Conservation (phyloP, 179 eudicot genomes). For the Amaranthus tricolor region DNA sequence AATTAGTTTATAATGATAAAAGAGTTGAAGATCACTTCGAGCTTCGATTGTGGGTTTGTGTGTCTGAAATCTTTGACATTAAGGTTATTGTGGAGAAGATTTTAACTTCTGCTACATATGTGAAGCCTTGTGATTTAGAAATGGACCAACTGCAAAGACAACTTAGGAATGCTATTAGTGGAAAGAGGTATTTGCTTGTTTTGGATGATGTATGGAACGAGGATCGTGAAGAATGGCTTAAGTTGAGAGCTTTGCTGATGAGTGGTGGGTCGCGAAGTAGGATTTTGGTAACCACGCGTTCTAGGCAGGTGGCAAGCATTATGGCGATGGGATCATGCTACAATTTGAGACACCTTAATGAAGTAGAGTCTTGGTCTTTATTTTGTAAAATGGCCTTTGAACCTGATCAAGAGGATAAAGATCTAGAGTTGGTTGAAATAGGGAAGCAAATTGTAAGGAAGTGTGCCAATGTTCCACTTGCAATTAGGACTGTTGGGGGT, state of each 20-base stretch:
- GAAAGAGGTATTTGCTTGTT: conserved; percentile 28
- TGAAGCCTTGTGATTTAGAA: not conserved
- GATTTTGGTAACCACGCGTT: conserved; percentile 35
- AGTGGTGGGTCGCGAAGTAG: conserved; percentile 25
- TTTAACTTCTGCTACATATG: not conserved
- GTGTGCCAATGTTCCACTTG: conserved; percentile 18
- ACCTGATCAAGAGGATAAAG: conserved; percentile 1
- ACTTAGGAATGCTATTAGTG: conserved; percentile 20
- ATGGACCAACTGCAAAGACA: conserved; percentile 27
- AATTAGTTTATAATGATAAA: conserved; percentile 12
- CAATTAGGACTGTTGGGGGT: conserved; percentile 25
- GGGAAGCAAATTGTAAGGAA: conserved; percentile 12
- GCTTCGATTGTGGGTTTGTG: conserved; percentile 15
- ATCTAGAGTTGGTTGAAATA: conserved; percentile 5
- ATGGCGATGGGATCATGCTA: conserved; percentile 13
- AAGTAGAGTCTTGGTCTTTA: conserved; percentile 23
- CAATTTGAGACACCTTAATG: conserved; percentile 21
- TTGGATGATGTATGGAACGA: conserved; percentile 40
- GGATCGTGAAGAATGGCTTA: conserved; percentile 23
- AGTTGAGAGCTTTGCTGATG: conserved; percentile 20
- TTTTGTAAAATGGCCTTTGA: conserved; percentile 24
- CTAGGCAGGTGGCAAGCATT: conserved; percentile 24
- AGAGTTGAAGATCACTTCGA: conserved; percentile 1
- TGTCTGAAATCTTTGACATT: conserved; percentile 14
- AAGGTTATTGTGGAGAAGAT: conserved; percentile 13